phyloP scores from a whole-genome alignment of 2,329 filamentous ascomycete species.

The Fusarium penzigii region DNA sequence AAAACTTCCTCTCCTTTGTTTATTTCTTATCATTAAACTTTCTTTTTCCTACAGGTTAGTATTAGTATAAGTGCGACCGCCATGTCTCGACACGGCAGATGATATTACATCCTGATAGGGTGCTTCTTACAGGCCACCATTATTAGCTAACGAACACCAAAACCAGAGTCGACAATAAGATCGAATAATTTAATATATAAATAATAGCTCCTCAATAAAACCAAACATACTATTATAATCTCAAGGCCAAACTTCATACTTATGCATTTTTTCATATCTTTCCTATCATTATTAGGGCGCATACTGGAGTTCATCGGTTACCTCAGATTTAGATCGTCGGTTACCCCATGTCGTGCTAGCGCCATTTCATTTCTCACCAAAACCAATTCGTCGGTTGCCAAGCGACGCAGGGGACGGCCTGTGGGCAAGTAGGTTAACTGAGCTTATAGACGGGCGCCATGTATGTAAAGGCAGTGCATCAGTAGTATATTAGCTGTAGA shows the following conservation, averaged over 20 bases:
- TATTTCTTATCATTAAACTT: constrained; percentile 5
- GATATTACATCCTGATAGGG: constrained; percentile 2
- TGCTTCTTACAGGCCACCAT: constrained; percentile 2
- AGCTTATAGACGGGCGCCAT: too few relatives aligned
- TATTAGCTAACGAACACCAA: constrained; percentile 1
- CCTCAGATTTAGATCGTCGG: constrained; percentile 3
- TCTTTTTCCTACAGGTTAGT: constrained; percentile 2
- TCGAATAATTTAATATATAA: neutral
- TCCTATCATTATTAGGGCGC: neutral
- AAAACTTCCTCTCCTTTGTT: constrained; percentile 2
- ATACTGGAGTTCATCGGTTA: neutral
- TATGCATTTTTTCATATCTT: constrained; percentile 3
- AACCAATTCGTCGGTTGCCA: constrained; percentile 3
- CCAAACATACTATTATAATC: neutral
- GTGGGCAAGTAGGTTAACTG: too few relatives aligned
- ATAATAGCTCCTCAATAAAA: constrained; percentile 3
- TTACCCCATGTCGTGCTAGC: neutral
- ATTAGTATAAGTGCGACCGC: constrained; percentile 1
- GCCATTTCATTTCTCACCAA: constrained; percentile 1
- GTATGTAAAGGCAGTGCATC: too few relatives aligned
- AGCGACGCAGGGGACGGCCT: neutral
- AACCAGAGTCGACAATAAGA: constrained; percentile 1
- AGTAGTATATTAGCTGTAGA: too few relatives aligned
- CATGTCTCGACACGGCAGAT: neutral
- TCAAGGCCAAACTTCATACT: neutral